Conservation (phyloP, 208 protist species). For the Wallacemonas sp. region DNA sequence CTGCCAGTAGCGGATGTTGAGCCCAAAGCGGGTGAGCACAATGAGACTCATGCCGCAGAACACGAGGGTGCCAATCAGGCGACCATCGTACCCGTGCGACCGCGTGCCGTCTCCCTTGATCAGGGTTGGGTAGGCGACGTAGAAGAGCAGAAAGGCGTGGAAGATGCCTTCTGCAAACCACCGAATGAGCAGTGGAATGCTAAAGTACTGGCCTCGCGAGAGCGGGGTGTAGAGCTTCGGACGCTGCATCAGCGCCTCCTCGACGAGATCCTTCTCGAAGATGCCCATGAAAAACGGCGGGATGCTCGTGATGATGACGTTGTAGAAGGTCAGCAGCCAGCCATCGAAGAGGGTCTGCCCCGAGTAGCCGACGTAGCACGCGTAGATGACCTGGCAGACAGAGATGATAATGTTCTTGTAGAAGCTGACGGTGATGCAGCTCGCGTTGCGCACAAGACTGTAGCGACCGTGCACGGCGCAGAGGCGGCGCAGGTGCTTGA, state of each 20-base stretch:
- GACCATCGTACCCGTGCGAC: constrained; percentile 45
- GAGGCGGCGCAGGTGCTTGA: constrained; percentile 92
- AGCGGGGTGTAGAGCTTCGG: constrained; percentile 79
- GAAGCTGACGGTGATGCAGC: constrained; percentile 95
- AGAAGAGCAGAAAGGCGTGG: constrained; percentile 73
- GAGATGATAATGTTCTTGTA: constrained; percentile 97
- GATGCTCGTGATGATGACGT: constrained; percentile 85
- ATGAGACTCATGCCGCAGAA: constrained; percentile 74
- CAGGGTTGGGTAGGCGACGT: constrained; percentile 52
- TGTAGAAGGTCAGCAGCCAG: constrained; percentile 90
- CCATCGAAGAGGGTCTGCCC: constrained; percentile 88
- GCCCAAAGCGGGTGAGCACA: constrained; percentile 59
- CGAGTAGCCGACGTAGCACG: constrained; percentile 89
- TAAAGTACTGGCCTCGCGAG: constrained; percentile 79
- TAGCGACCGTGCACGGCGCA: constrained; percentile 96
- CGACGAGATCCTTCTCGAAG: constrained; percentile 91
- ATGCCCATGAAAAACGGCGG: constrained; percentile 91
- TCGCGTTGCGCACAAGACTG: constrained; percentile 92
- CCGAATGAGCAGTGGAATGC: constrained; percentile 31
- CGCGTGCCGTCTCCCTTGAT: constrained; percentile 21
- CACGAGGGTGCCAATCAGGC: constrained; percentile 57
- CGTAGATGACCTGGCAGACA: constrained; percentile 90
- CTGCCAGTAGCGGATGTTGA: constrained; percentile 81
- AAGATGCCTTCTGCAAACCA: constrained; percentile 68
- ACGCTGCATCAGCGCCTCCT: constrained; percentile 56